These are phyloP conservation scores for Prunus yedoensis DNA, from an alignment of 331 rosid genomes.

Conservation along the genomic window DNA sequence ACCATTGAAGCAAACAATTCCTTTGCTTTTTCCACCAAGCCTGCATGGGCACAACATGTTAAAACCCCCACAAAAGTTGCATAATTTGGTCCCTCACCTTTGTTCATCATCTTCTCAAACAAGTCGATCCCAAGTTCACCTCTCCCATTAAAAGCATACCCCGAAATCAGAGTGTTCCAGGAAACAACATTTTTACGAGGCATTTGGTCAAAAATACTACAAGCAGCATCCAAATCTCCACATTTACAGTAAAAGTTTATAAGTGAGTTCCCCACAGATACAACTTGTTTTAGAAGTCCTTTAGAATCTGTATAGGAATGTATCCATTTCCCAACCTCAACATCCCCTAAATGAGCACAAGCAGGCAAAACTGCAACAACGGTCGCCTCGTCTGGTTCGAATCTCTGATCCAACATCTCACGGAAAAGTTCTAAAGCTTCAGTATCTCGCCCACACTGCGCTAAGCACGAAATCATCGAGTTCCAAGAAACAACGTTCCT, in stretches of 20 bases:
- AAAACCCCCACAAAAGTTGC: slow-evolving; percentile 27
- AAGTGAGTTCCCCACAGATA: slow-evolving; percentile 24
- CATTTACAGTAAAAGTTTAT: slow-evolving; percentile 30
- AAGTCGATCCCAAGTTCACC: slow-evolving; percentile 25
- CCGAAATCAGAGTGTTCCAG: slow-evolving; percentile 29
- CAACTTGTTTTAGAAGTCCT: slow-evolving; percentile 12
- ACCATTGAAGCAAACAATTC: slow-evolving; percentile 30
- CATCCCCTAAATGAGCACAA: slow-evolving; percentile 29
- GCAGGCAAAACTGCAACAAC: slow-evolving; percentile 31
- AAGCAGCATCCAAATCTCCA: slow-evolving; percentile 24
- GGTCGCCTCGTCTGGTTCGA: slow-evolving; percentile 31
- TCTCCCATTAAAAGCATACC: slow-evolving; percentile 31
- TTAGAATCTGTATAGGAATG: slow-evolving; percentile 21
- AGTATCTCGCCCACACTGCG: slow-evolving; percentile 12
- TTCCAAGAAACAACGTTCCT: slow-evolving; percentile 33
- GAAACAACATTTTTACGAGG: slow-evolving; percentile 22
- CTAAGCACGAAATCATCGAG: slow-evolving; percentile 30
- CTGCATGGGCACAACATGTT: slow-evolving; percentile 38
- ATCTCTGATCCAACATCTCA: slow-evolving; percentile 25
- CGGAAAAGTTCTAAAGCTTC: slow-evolving; percentile 21
- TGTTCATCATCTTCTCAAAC: slow-evolving; percentile 32
- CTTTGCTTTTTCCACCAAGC: slow-evolving; percentile 30
- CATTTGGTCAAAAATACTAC: slow-evolving; percentile 16
- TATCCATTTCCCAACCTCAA: slow-evolving; percentile 31
- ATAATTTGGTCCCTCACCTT: slow-evolving; percentile 17